Base-by-base conservation (phyloP, 2,329 filamentous ascomycete species). In the Gnomoniopsis smithogilvyi region DNA sequence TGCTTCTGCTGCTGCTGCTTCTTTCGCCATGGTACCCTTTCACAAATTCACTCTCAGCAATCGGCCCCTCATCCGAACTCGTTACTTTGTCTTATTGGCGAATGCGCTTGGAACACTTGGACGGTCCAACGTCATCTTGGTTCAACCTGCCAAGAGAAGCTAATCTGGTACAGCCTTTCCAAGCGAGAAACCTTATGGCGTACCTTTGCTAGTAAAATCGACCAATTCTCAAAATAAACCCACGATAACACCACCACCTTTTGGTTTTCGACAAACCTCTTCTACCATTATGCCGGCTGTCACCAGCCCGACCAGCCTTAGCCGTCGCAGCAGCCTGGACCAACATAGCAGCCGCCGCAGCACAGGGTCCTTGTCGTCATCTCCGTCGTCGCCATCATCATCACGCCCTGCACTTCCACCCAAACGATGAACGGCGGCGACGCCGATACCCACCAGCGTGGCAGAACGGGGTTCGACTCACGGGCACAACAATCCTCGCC, bases 371-470 rank as follows among this genome's bases (percentile, higher is more conserved):
- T n/a, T 24, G 24, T 30, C 24, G n/a, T 15, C 30, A 33, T 12
- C 47, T 6, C 21, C 46, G 11, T 30, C 24, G n/a, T 15, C 30
- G n/a, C 6, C 47, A 3, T 11, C 46, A 4, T 30, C 21, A 33
- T 6, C n/a, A 47, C n/a, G 33, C 53, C 26, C 54, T 24, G 26
- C 47, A 45, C 21, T 41, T 46, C 21, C 33, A 30, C 47, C 54
- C 61, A 52, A 61, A 61, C 54, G 54, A 62, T 62, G 61, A 62
- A 61, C 61, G 49, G 54, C 51, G 58, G 43, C 38, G 58, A 36
- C 30, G 57, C 45, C 50, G 50, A 54, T 24, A 14, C 45, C 46
- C 34, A 45, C 33, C 33, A 53, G 19, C 51, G 45, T 47, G 45
- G 45, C 19, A 22, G 45, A 21, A 47, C 45, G 45, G 45, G 45